Base-by-base conservation (phyloP, 2,329 filamentous ascomycete genomes). In the Hyphodiscus sp. region DNA sequence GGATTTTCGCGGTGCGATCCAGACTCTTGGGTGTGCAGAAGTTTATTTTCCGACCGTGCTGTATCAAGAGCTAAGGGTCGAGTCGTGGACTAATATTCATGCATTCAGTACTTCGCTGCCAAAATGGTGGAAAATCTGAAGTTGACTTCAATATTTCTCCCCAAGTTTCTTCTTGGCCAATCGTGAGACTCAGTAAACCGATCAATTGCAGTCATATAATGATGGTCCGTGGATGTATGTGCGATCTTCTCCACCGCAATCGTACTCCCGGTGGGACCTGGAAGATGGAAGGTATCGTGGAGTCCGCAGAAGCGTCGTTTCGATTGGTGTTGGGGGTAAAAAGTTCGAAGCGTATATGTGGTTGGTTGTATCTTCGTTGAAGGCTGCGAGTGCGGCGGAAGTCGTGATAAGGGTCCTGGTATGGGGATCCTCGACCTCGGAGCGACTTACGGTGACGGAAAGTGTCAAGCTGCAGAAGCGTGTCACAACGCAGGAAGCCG, bases 41-140 rank as follows among this genome's bases (percentile, higher is more conserved):
- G 51, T 54, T 26, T 52, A 54, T 58, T 55, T 56, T 55, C 56
- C 59, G 61, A 58, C 41, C 50, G 58, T 53, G 58, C 57, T 57
- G 56, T 53, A 55, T 54, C 55, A 55, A 49, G 58, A 62, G 46
- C 30, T 56, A 20, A 47, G 26, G 26, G 45, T 47, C 11, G 8
- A 11, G 16, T 47, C 19, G 20, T 53, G 44, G 49, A 38, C 41
- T 41, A 41, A 47, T 50, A 46, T 51, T 49, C 41, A 51, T 47
- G 50, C 49, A 47, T 52, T 49, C 42, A 33, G 33, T 44, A 47
- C 30, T 8, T 20, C 43, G 23, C 13, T 30, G 41, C 41, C 41
- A 11, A 47, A 47, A 7, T 20, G 43, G 6, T 26, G 20, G 43
- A 45, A 38, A 20, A 20, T 20, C 7, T 45, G n/a, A 7, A 13